Evolutionary conservation across 2,329 filamentous ascomycete species (phyloP).

Genomic region (Aspergillus piperis): DNA sequence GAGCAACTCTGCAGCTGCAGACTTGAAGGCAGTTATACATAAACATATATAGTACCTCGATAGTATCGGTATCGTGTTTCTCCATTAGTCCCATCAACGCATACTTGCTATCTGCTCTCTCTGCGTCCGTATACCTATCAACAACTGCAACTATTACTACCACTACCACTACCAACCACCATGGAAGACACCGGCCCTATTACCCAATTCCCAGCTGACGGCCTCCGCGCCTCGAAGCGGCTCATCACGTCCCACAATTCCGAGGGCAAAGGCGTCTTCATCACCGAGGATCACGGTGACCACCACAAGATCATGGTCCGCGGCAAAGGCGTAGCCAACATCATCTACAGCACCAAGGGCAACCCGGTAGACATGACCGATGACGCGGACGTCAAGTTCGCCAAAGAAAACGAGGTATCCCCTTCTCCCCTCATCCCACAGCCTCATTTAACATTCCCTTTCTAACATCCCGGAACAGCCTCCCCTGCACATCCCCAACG

Average conservation of each 20-base stretch:
- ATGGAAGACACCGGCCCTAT: not conserved
- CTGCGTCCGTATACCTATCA: no score
- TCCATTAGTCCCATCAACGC: no score
- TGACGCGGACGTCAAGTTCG: not conserved
- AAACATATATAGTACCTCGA: no score
- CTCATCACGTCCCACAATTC: conserved; percentile 3
- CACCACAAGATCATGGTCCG: not conserved
- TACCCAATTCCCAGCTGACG: not conserved
- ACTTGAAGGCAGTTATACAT: not conserved
- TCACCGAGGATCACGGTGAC: not conserved
- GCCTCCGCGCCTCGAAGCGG: conserved; percentile 1
- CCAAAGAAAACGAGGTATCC: not conserved
- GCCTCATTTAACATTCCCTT: not conserved
- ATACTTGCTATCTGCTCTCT: no score
- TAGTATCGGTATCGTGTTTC: no score
- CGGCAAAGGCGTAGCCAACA: not conserved
- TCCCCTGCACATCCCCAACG: not conserved
- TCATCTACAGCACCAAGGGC: not conserved
- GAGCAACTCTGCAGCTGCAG: not conserved
- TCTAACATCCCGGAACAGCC: not conserved
- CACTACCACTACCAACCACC: not conserved
- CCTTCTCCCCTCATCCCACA: not conserved
- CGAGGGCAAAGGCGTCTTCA: conserved; percentile 1
- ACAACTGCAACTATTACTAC: no score
- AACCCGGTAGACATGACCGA: not conserved